Conservation (phyloP, 805 yeast genomes). For the baker's yeast (Saccharomyces cerevisiae) region DNA sequence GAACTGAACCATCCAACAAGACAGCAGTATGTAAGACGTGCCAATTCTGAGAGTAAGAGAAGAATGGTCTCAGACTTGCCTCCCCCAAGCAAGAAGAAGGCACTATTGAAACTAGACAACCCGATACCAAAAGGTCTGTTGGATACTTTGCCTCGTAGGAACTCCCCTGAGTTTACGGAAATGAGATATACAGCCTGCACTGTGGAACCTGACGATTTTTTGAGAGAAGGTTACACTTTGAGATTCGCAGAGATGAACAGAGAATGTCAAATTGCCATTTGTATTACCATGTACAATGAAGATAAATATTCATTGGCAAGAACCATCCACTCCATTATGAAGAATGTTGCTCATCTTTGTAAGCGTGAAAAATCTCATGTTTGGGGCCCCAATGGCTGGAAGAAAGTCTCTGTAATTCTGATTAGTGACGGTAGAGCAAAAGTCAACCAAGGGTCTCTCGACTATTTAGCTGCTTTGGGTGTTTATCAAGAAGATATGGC, state of each 20-base stretch:
- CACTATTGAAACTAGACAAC: slow-evolving; percentile 71
- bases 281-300: slow-evolving; percentile 97
- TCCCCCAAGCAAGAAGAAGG: slow-evolving; percentile 54
- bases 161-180: slow-evolving; percentile 85
- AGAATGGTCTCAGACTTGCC: slow-evolving; percentile 36
- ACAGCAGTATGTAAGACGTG: slow-evolving; percentile 37
- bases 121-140: slow-evolving; percentile 87
- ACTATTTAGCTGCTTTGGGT: slow-evolving; percentile 88
- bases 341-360: slow-evolving; percentile 80
- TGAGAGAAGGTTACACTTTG: slow-evolving; percentile 70
- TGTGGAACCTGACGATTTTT: slow-evolving; percentile 80
- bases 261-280: slow-evolving; percentile 84
- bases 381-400: slow-evolving; percentile 98
- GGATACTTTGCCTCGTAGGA: slow-evolving; percentile 77
- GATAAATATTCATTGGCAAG: slow-evolving; percentile 83
- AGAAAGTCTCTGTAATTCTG: slow-evolving; percentile 84
- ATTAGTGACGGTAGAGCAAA: slow-evolving; percentile 93
- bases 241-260: slow-evolving; percentile 81
- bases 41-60: slow-evolving; percentile 60
- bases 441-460: slow-evolving; percentile 75
- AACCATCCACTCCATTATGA: slow-evolving; percentile 91
- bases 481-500: slow-evolving; percentile 97
- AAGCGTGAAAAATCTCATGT: slow-evolving; percentile 71
- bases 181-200: slow-evolving; percentile 98
- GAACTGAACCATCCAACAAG: slow-evolving; percentile 31